Percentiles rank a stretch among this genome's conserved stretches.
These are phyloP conservation scores for Vitis amurensis DNA, from an alignment of 164 flowering plant genomes.

Conservation along the genomic window DNA sequence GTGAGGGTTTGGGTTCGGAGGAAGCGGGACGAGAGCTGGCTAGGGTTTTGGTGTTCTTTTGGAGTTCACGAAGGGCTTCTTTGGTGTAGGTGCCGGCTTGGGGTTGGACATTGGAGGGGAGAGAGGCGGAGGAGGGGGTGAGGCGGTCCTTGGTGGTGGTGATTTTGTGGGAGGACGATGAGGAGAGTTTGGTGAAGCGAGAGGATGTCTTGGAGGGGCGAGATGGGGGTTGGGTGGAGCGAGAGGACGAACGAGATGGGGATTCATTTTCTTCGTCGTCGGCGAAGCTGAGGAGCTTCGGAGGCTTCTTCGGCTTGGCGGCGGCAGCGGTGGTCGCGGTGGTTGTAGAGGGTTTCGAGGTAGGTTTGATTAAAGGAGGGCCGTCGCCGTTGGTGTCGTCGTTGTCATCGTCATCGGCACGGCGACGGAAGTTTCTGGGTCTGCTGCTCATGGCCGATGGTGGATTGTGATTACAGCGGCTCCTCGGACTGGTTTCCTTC, in stretches of 20 bases:
- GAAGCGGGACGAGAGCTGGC: slow-evolving; percentile 35
- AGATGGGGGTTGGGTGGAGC: slow-evolving; percentile 2
- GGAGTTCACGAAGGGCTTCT: slow-evolving; percentile 84
- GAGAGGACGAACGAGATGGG: slow-evolving; percentile 36
- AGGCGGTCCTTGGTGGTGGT: slow-evolving; percentile 50
- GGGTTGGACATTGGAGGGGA: slow-evolving; percentile 75
- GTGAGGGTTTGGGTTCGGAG: slow-evolving; percentile 23
- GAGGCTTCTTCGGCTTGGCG: slow-evolving; percentile 38
- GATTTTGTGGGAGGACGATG: slow-evolving; percentile 51
- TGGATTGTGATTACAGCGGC: neutral
- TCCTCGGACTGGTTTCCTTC: too few relatives aligned
- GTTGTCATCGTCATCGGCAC: slow-evolving; percentile 33
- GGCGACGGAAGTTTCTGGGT: slow-evolving; percentile 56
- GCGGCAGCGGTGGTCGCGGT: slow-evolving; percentile 14
- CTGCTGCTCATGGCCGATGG: slow-evolving; percentile 35
- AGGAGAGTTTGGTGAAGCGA: slow-evolving; percentile 27
- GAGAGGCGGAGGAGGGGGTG: slow-evolving; percentile 26
- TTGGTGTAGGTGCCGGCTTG: slow-evolving; percentile 85
- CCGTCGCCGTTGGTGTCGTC: slow-evolving; percentile 7
- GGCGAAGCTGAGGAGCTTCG: slow-evolving; percentile 82
- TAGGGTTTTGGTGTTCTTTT: slow-evolving; percentile 80
- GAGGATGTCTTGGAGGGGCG: slow-evolving; percentile 30
- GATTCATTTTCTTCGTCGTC: slow-evolving; percentile 68
- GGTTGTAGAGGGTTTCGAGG: slow-evolving; percentile 18
- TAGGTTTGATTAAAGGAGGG: slow-evolving; percentile 7